A percentile compares a stretch with the other conserved stretches of the same genome.
phyloP scores from a whole-genome alignment of 2,329 filamentous ascomycete genomes.

The Clonostachys sp. region DNA sequence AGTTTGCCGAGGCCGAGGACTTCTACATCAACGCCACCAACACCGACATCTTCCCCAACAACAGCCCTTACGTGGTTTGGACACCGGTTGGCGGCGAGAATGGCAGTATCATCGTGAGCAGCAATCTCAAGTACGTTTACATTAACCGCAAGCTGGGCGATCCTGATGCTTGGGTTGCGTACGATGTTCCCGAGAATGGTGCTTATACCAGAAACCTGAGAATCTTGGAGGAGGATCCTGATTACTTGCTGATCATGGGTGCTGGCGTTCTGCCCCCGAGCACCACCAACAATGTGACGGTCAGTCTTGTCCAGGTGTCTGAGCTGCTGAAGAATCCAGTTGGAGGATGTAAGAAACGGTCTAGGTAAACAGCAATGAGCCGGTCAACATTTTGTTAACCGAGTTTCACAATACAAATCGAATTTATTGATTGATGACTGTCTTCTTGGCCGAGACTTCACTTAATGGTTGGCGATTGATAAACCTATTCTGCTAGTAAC shows the following conservation, averaged over 20 bases:
- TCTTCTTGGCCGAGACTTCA: too few species aligned
- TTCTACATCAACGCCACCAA: slow-evolving; percentile 23
- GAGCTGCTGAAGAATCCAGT: slow-evolving; percentile 13
- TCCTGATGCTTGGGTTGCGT: slow-evolving; percentile 26
- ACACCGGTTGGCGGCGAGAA: slow-evolving; percentile 34
- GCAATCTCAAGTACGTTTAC: slow-evolving; percentile 29
- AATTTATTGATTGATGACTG: too few species aligned
- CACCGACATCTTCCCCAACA: slow-evolving; percentile 20
- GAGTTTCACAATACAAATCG: too few species aligned
- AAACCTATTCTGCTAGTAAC: too few species aligned
- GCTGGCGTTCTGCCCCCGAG: slow-evolving; percentile 39
- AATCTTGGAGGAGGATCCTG: slow-evolving; percentile 24
- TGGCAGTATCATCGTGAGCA: slow-evolving; percentile 37
- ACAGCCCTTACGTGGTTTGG: slow-evolving; percentile 38
- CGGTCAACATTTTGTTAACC: too few species aligned
- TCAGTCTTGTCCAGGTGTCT: slow-evolving; percentile 24
- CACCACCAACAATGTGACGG: slow-evolving; percentile 34
- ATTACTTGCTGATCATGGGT: slow-evolving; percentile 34
- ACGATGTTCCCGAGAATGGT: slow-evolving; percentile 22
- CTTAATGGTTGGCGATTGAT: too few species aligned
- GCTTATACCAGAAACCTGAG: slow-evolving; percentile 30
- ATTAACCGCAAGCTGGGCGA: slow-evolving; percentile 34
- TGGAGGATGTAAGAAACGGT: background rate
- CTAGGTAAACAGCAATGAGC: too few species aligned
- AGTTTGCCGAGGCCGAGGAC: slow-evolving; percentile 23